Percentiles rank a stretch among this genome's conserved stretches.
These are phyloP conservation scores for Phanerochaete sordida DNA, from an alignment of 768 basidiomycete species.

Conservation along the genomic window DNA sequence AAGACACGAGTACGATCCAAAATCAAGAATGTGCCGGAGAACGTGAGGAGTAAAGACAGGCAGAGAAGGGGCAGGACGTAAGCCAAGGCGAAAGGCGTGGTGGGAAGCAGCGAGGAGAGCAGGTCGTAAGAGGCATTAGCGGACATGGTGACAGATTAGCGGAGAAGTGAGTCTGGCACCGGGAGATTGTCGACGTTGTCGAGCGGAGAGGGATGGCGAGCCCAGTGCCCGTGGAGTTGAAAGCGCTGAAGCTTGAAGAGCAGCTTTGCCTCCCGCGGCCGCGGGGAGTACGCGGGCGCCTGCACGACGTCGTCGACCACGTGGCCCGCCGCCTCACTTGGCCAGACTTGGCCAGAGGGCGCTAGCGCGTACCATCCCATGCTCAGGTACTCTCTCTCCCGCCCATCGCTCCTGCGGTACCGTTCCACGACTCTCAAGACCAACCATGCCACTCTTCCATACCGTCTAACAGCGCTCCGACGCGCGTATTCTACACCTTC, in stretches of 20 bases:
- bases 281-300: no score
- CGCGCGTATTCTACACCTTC: neutral
- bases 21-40: conserved; percentile 70
- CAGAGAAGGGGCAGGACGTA: conserved; percentile 62
- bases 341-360: neutral
- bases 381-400: conserved; percentile 4
- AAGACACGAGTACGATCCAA: conserved; percentile 69
- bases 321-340: neutral
- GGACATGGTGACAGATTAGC: conserved; percentile 2
- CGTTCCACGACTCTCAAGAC: neutral
- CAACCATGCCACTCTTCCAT: neutral
- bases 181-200: neutral
- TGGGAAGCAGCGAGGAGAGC: conserved; percentile 37
- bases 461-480: neutral
- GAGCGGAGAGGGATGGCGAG: neutral
- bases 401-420: neutral
- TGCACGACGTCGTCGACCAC: neutral
- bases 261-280: neutral
- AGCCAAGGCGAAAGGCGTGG: conserved; percentile 47
- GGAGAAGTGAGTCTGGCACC: neutral
- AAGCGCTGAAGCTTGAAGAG: no score
- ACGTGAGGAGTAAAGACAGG: conserved; percentile 52
- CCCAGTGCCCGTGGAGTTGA: neutral
- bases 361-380: conserved; percentile 1
- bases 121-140: conserved; percentile 14